phyloP scores from a whole-genome alignment of 1,284 basidiomycete genomes.

The Moniliophthora roreri region DNA sequence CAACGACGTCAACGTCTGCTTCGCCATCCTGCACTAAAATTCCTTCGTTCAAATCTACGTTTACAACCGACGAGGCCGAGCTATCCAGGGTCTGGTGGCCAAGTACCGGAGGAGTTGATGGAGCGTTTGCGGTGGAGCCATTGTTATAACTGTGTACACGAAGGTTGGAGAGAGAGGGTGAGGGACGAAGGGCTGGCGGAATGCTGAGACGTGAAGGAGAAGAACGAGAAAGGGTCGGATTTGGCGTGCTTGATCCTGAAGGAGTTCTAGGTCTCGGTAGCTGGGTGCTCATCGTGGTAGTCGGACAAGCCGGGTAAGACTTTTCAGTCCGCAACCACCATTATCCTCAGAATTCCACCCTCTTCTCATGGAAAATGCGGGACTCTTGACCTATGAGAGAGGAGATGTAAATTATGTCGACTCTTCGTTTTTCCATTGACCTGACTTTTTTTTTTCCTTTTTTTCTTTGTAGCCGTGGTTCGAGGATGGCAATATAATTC shows the following conservation, averaged over 20 bases:
- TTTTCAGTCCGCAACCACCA: not conserved
- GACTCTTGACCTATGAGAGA: not conserved
- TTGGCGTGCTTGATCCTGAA: slow-evolving; percentile 10
- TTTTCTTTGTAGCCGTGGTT: slow-evolving; percentile 47
- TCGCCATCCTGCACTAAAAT: slow-evolving; percentile 68
- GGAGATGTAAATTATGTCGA: slow-evolving; percentile 8
- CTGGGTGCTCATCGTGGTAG: not conserved
- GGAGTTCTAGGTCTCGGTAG: slow-evolving; percentile 2
- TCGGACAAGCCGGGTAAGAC: not conserved
- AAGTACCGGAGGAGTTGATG: slow-evolving; percentile 24
- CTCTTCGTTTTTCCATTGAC: not conserved
- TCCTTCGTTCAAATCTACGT: slow-evolving; percentile 61
- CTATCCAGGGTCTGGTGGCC: slow-evolving; percentile 44
- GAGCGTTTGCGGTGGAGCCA: slow-evolving; percentile 20
- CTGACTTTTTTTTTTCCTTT: slow-evolving; percentile 11
- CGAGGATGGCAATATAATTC: slow-evolving; percentile 57
- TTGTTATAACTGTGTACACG: slow-evolving; percentile 41
- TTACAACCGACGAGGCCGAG: slow-evolving; percentile 65
- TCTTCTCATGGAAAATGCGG: slow-evolving; percentile 3
- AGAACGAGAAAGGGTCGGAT: slow-evolving; percentile 4
- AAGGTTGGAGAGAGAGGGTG: slow-evolving; percentile 44
- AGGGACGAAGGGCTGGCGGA: slow-evolving; percentile 39
- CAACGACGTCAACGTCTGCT: slow-evolving; percentile 49
- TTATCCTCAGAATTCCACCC: not conserved
- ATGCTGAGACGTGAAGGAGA: slow-evolving; percentile 30